These are phyloP conservation scores for Entamoeba nuttalli DNA, from an alignment of 208 protist species.

Conservation along the genomic window DNA sequence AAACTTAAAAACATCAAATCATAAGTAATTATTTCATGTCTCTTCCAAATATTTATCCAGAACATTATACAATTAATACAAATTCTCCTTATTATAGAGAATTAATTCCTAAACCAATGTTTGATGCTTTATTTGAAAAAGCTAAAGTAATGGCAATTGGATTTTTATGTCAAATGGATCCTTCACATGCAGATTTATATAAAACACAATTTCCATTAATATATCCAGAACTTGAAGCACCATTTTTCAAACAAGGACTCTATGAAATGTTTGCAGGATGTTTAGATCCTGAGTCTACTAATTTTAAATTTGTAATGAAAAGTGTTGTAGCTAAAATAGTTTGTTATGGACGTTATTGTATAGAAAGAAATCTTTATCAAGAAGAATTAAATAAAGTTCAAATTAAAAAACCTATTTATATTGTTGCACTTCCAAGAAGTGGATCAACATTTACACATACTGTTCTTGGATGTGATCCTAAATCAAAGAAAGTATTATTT, in stretches of 20 bases:
- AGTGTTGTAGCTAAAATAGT: background rate
- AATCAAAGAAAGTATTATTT: background rate
- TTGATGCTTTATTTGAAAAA: too few species aligned
- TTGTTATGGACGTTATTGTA: background rate
- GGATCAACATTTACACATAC: background rate
- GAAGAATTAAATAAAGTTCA: background rate
- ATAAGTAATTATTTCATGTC: too few species aligned
- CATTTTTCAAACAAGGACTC: background rate
- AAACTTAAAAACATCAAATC: too few species aligned
- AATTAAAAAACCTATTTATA: background rate
- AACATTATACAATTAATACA: too few species aligned
- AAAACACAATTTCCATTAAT: background rate
- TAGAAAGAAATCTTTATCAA: background rate
- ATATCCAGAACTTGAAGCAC: background rate
- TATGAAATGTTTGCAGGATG: background rate
- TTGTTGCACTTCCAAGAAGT: background rate
- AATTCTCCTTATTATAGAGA: too few species aligned
- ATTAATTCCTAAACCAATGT: too few species aligned
- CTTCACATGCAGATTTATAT: background rate
- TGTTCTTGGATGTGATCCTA: background rate
- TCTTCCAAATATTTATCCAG: too few species aligned
- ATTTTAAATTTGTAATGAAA: background rate
- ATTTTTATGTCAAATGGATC: background rate
- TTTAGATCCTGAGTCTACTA: background rate
- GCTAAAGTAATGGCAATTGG: background rate